Base-by-base conservation (phyloP, 352 stramenopile genomes). In the Phytophthora rubi region DNA sequence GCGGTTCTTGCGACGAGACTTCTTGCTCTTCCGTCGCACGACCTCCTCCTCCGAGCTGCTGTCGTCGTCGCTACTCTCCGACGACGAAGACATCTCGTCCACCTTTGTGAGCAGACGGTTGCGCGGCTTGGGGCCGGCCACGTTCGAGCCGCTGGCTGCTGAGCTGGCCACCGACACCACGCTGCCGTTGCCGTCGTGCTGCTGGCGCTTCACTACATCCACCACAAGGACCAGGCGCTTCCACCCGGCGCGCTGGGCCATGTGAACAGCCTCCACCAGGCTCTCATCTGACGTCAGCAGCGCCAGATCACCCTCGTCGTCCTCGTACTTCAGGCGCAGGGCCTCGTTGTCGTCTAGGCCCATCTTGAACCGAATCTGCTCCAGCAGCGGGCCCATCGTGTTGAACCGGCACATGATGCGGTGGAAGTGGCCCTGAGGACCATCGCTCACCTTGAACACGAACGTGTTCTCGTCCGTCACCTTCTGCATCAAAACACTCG, bases 381-480 rank as follows among this genome's bases (percentile, higher is more conserved):
- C 87, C 4, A 94, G 70, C n/a, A 97, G 64, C 30, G 82, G 58
- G 1, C 65, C 73, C 58, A 95, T 85, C 49, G 84, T 78, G 59
- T 95, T 85, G 68, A 89, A 94, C 12, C 77, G 78, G 45, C 86
- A 92, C 75, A 94, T 84, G 59, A 97, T 88, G 45, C 90, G 90
- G 70, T 97, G 89, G 68, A 93, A 94, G 59, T 96, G 88, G 16
- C 88, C 88, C 60, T 91, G 77, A 12, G 78, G 75, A 37, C 82
- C 83, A 54, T 96, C 89, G 57, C 86, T 96, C 44, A 97, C 86
- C 71, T 97, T 97, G 75, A 97, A 97, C 32, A 97, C 79, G 57
- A 95, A 97, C 54, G 73, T 76, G 47, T 76, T 78, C 10, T 94
- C 89, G 39, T 95, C 88, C 16, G 75, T 74, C 51, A 77, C 73